Evolutionary conservation across 2,329 filamentous ascomycete genomes (phyloP).

Genomic region (Tolypocladium ovalisporum): DNA sequence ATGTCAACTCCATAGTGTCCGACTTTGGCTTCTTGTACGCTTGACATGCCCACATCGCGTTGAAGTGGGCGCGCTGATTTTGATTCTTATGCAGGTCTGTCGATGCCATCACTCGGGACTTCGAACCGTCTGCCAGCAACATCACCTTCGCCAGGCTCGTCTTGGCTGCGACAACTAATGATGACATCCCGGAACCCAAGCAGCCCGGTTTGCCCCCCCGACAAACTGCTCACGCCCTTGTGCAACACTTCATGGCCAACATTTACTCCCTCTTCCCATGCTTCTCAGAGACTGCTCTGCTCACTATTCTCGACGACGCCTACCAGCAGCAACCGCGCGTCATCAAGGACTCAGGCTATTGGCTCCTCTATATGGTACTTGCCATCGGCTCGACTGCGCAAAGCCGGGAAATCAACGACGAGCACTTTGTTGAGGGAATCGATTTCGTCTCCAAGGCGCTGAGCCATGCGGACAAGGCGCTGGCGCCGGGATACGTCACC

Average conservation of each 20-base stretch:
- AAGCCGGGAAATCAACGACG: slow-evolving; percentile 57
- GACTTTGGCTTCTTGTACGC: slow-evolving; percentile 83
- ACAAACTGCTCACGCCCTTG: slow-evolving; percentile 53
- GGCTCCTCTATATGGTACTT: slow-evolving; percentile 80
- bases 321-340: slow-evolving; percentile 59
- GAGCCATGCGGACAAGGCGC: slow-evolving; percentile 66
- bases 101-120: slow-evolving; percentile 88
- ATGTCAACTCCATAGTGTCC: slow-evolving; percentile 85
- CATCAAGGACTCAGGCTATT: slow-evolving; percentile 63
- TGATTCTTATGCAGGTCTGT: slow-evolving; percentile 52
- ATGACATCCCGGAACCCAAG: slow-evolving; percentile 53
- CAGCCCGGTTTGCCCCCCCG: slow-evolving; percentile 59
- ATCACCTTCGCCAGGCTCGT: slow-evolving; percentile 91
- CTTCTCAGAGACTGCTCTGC: slow-evolving; percentile 70
- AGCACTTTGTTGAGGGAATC: slow-evolving; percentile 47
- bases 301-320: slow-evolving; percentile 68
- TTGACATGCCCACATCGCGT: not conserved
- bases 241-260: slow-evolving; percentile 78
- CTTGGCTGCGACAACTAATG: slow-evolving; percentile 68
- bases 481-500: slow-evolving; percentile 72
- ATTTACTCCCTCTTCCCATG: slow-evolving; percentile 72
- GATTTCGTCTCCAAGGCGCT: slow-evolving; percentile 55
- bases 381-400: slow-evolving; percentile 69
- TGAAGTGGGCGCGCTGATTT: not conserved
- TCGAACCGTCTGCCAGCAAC: slow-evolving; percentile 75